Base-by-base conservation (phyloP, 805 yeast species). In the Kodamaea laetipori region DNA sequence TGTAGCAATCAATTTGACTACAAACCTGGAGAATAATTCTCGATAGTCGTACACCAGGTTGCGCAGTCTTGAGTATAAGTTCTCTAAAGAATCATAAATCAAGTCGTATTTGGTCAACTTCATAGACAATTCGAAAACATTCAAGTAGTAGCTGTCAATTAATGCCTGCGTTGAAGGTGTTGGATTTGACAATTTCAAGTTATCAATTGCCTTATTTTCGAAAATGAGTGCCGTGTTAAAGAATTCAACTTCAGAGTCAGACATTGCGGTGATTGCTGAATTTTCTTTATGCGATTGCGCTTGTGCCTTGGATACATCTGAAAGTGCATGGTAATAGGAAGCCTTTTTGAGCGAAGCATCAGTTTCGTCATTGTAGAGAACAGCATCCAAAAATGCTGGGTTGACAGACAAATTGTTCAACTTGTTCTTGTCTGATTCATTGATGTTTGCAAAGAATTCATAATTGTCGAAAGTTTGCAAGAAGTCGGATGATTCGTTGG, bases 301-400 rank as follows among this genome's bases (percentile, higher is more conserved):
- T 37, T 58, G 63, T 4, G 51, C 18, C 36, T 51, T 52, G 4
- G 60, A 52, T 16, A 64, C 50, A 34, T 54, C 55, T 7, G 69
- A 56, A 24, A 66, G 51, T 28, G 62, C 50, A 46, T 65, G 69
- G 44, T 42, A 67, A 48, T 66, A 67, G 15, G 59, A 53, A 2
- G 67, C 54, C 38, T 54, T 54, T 23, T 23, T 21, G 18, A 21
- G 24, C 8, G 24, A 21, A 8, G 24, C 8, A 6, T 21, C 24
- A 21, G 11, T 25, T 9, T 44, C 48, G 17, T 54, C 47, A 4
- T 46, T 28, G 15, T 48, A 48, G 3, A 44, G 44, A 13, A 48
- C 36, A 1, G 58, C 41, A 7, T 53, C 46, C 39, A 64, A 50
- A 30, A 66, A 64, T 4, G 37, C 32, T 23, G 44, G 34, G 17